Evolutionary conservation across 768 basidiomycete genomes (phyloP).

Genomic region (Kwoniella heveanensis): DNA sequence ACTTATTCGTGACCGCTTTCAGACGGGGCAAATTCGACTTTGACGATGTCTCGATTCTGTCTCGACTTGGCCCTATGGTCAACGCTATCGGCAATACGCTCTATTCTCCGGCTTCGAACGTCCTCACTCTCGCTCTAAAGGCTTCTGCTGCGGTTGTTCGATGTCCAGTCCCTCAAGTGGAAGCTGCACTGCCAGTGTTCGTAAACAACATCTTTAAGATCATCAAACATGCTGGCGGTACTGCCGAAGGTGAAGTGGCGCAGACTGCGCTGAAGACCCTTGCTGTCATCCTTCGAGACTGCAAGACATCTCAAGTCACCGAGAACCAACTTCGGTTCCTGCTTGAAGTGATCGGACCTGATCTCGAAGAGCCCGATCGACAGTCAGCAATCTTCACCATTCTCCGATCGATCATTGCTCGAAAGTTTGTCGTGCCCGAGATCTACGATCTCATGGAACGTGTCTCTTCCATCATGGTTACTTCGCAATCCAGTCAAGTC

Average conservation of each 20-base stretch:
- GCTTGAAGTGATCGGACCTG: slow-evolving; percentile 80
- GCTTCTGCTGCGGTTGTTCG: slow-evolving; percentile 77
- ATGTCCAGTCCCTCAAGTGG: slow-evolving; percentile 76
- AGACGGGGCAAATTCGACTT: slow-evolving; percentile 85
- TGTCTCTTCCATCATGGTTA: slow-evolving; percentile 87
- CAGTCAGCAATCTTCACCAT: slow-evolving; percentile 85
- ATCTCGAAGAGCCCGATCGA: slow-evolving; percentile 83
- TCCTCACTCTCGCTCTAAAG: slow-evolving; percentile 74
- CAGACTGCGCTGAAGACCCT: slow-evolving; percentile 87
- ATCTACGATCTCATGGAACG: slow-evolving; percentile 97
- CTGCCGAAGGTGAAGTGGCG: slow-evolving; percentile 78
- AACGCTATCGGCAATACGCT: slow-evolving; percentile 85
- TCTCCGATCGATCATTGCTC: slow-evolving; percentile 83
- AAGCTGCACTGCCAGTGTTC: slow-evolving; percentile 76
- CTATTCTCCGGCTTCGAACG: slow-evolving; percentile 76
- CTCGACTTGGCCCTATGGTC: slow-evolving; percentile 85
- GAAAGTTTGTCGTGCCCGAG: slow-evolving; percentile 91
- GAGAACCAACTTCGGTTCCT: slow-evolving; percentile 87
- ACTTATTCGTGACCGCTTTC: slow-evolving; percentile 83
- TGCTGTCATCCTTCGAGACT: slow-evolving; percentile 85
- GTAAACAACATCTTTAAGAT: slow-evolving; percentile 80
- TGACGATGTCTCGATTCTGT: slow-evolving; percentile 68
- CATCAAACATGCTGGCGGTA: slow-evolving; percentile 77
- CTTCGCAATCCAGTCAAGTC: slow-evolving; percentile 84
- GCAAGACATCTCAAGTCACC: slow-evolving; percentile 74